Conservation (phyloP, 768 basidiomycete genomes). For the Gyrodon lividus region DNA sequence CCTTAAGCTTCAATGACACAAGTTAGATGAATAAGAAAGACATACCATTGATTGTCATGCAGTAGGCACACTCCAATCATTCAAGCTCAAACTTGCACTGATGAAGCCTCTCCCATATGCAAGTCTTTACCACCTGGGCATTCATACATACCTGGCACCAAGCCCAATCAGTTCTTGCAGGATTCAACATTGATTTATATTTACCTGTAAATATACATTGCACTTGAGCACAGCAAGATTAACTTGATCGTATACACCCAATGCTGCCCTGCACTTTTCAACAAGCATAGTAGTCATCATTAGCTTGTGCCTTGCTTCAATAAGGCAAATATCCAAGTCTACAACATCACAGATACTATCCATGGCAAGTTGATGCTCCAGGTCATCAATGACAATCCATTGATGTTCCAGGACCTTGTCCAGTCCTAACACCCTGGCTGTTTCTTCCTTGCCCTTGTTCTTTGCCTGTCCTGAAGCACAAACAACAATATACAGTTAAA, state of each 20-base stretch:
- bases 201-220: slow-evolving; percentile 7
- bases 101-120: slow-evolving; percentile 14
- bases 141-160: slow-evolving; percentile 11
- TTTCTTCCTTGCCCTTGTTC: slow-evolving; percentile 1
- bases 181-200: neutral
- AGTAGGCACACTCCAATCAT: slow-evolving; percentile 11
- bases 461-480: neutral
- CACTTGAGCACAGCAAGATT: slow-evolving; percentile 6
- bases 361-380: neutral
- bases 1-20: neutral
- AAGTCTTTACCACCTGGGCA: slow-evolving; percentile 16
- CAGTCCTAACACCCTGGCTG: slow-evolving; percentile 1
- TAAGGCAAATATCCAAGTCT: slow-evolving; percentile 1
- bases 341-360: neutral
- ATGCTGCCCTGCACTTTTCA: neutral
- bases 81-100: slow-evolving; percentile 21
- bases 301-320: neutral
- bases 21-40: neutral
- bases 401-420: slow-evolving; percentile 1
- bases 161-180: no score
- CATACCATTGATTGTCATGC: slow-evolving; percentile 19
- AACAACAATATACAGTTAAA: neutral
- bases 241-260: slow-evolving; percentile 2
- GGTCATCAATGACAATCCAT: neutral
- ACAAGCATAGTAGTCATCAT: neutral